Evolutionary conservation across 805 yeast species (phyloP).

Genomic region (Yamadazyma phyllophila): DNA sequence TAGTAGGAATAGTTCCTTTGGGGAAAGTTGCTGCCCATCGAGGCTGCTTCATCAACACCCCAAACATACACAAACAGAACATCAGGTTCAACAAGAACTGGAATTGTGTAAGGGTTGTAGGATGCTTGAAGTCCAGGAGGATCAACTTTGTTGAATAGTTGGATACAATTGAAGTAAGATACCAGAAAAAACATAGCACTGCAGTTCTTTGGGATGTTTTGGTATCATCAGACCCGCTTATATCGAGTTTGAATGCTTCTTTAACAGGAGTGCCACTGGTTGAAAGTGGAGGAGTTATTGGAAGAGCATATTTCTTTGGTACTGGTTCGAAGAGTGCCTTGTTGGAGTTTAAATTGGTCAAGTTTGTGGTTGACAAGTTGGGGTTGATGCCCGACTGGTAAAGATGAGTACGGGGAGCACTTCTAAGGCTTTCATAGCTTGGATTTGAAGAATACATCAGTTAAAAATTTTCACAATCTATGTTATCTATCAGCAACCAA

Average conservation of each 20-base stretch:
- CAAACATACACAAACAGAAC: slow-evolving; percentile 46
- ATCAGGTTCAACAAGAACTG: slow-evolving; percentile 76
- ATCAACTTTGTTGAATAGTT: slow-evolving; percentile 80
- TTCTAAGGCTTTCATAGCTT: slow-evolving; percentile 13
- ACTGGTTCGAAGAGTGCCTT: slow-evolving; percentile 10
- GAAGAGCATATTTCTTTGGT: slow-evolving; percentile 18
- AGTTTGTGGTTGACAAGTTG: slow-evolving; percentile 34
- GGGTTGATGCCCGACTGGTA: slow-evolving; percentile 27
- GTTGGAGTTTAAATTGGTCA: slow-evolving; percentile 20
- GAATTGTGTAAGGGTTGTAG: slow-evolving; percentile 84
- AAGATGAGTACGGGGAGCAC: background rate
- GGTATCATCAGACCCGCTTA: background rate
- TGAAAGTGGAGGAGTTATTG: slow-evolving; percentile 36
- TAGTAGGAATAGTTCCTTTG: slow-evolving; percentile 47
- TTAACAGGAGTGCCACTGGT: slow-evolving; percentile 29
- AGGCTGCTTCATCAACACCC: background rate
- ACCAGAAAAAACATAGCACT: slow-evolving; percentile 71
- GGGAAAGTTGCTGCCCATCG: slow-evolving; percentile 31
- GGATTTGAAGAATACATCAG: slow-evolving; percentile 16
- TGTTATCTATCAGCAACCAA: background rate
- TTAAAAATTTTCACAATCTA: background rate
- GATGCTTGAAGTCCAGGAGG: slow-evolving; percentile 65
- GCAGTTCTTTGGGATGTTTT: slow-evolving; percentile 1
- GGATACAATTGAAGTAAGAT: slow-evolving; percentile 73
- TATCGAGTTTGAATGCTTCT: slow-evolving; percentile 14